A percentile compares a stretch with the other conserved stretches of the same genome.
phyloP scores from a whole-genome alignment of 495 filamentous ascomycete species.

The Rhypophila decipiens region DNA sequence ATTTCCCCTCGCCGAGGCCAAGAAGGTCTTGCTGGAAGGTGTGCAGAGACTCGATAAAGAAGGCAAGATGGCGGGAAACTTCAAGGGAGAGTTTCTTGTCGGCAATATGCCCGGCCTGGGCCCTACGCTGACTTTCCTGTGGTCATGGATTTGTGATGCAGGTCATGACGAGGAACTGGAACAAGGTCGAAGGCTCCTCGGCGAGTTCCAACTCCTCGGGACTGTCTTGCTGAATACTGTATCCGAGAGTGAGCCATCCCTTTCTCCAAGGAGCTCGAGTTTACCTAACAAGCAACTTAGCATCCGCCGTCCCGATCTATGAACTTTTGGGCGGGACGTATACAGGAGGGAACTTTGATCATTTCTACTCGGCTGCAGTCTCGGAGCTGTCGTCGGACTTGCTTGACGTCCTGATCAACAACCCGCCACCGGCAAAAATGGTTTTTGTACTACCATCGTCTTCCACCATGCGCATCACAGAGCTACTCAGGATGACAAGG shows the following conservation, averaged over 20 bases:
- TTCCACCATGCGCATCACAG: not conserved
- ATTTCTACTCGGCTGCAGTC: not conserved
- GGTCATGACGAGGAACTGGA: conserved; percentile 5
- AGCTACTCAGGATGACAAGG: not conserved
- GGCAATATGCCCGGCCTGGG: conserved; percentile 19
- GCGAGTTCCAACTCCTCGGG: conserved; percentile 24
- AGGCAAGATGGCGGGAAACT: conserved; percentile 16
- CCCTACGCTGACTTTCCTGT: conserved; percentile 14
- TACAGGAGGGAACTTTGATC: not conserved
- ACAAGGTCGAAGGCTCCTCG: conserved; percentile 22
- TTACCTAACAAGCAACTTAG: too few relatives aligned
- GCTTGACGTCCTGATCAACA: not conserved
- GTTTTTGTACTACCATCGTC: not conserved
- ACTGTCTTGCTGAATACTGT: conserved; percentile 25
- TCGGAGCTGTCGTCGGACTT: not conserved
- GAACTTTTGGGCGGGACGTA: too few relatives aligned
- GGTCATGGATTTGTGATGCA: conserved; percentile 28
- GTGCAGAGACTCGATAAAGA: conserved; percentile 14
- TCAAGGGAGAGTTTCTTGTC: conserved; percentile 23
- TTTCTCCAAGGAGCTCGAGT: too few relatives aligned
- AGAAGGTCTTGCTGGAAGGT: conserved; percentile 12
- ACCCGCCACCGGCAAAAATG: not conserved
- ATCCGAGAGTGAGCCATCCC: conserved; percentile 9
- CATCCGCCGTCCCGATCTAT: too few relatives aligned
- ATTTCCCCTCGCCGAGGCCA: conserved; percentile 18